A percentile compares a stretch with the other conserved stretches of the same genome.
These are phyloP conservation scores for Leccinum variicolor DNA, from an alignment of 768 basidiomycete genomes.

Conservation along the genomic window DNA sequence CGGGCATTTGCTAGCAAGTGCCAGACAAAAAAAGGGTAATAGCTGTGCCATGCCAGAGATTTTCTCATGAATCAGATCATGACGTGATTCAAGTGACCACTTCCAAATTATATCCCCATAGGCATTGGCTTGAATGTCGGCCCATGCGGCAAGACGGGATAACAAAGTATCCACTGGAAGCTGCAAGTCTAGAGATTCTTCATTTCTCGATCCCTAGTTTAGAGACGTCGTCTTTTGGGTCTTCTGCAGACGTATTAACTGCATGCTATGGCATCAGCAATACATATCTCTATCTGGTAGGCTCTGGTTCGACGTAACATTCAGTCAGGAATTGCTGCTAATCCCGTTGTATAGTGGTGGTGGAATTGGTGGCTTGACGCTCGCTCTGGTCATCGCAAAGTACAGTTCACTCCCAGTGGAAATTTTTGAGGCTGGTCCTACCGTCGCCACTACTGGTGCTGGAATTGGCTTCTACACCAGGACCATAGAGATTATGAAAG, in stretches of 20 bases:
- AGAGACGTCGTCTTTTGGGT: not conserved
- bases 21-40: slow-evolving; percentile 20
- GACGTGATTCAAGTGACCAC: not conserved
- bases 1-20: slow-evolving; percentile 8
- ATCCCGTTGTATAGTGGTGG: slow-evolving; percentile 32
- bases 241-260: not conserved
- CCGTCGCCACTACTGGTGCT: slow-evolving; percentile 43
- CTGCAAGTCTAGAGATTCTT: not conserved
- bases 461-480: slow-evolving; percentile 47
- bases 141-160: not conserved
- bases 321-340: not conserved
- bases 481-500: slow-evolving; percentile 39
- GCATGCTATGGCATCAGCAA: slow-evolving; percentile 6
- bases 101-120: not conserved
- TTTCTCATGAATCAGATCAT: not conserved
- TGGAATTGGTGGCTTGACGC: slow-evolving; percentile 36
- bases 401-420: slow-evolving; percentile 30
- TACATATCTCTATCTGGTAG: slow-evolving; percentile 20
- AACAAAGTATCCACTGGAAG: not conserved
- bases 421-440: slow-evolving; percentile 40
- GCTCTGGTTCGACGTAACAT: not conserved
- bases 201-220: not conserved
- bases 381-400: slow-evolving; percentile 30
- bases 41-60: no score
- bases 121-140: not conserved